A percentile compares a stretch with the other conserved stretches of the same genome.
Conservation (phyloP, 2,329 filamentous ascomycete species). For the Ascocoryne sarcoides region DNA sequence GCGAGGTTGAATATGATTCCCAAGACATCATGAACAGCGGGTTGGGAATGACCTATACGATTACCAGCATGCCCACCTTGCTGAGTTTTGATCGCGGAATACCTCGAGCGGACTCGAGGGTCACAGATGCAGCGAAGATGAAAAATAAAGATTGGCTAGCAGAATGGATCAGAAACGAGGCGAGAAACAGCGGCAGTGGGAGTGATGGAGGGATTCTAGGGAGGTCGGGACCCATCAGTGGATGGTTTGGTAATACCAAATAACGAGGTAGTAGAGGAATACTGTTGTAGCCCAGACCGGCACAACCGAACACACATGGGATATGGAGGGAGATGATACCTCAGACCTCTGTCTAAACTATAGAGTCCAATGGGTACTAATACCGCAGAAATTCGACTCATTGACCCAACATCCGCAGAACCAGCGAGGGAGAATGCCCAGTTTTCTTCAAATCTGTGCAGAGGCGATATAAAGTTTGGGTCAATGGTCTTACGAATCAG, state of each 20-base stretch:
- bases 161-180: constrained; percentile 46
- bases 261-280: too few species aligned
- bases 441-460: too few species aligned
- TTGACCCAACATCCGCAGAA: too few species aligned
- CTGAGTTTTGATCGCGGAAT: constrained; percentile 49
- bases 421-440: too few species aligned
- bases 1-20: constrained; percentile 47
- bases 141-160: constrained; percentile 41
- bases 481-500: too few species aligned
- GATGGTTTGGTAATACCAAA: constrained; percentile 26
- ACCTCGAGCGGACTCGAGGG: constrained; percentile 39
- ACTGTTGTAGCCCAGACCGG: too few species aligned
- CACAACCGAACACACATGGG: too few species aligned
- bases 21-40: constrained; percentile 44
- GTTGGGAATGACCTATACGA: constrained; percentile 47
- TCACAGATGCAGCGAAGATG: constrained; percentile 41
- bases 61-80: constrained; percentile 48
- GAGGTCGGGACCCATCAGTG: constrained; percentile 34
- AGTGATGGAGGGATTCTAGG: constrained; percentile 31
- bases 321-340: too few species aligned
- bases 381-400: too few species aligned
- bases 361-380: too few species aligned
- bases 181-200: constrained; percentile 36
- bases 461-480: too few species aligned
- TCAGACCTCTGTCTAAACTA: too few species aligned